Base-by-base conservation (phyloP, 106 monocot genomes). In the Allium fistulosum region DNA sequence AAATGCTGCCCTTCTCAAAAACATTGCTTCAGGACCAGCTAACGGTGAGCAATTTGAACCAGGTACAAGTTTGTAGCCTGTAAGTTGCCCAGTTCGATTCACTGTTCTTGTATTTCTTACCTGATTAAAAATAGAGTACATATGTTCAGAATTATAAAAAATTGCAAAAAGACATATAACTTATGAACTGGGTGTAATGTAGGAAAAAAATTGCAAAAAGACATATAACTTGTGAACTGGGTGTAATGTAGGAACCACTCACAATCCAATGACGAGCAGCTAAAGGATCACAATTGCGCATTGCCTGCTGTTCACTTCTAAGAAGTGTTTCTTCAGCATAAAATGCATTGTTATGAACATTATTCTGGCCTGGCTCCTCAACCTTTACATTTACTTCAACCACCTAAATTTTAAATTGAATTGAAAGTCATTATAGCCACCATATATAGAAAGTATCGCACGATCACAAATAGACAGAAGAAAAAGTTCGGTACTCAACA, bases 251-350 rank as follows among this genome's bases (percentile, higher is more conserved):
- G 70, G 49, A 28, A 69, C 14, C 11, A 51, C 84, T 85, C 81
- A 99, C 97, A 78, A 99, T 92, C 97, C 97, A 99, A 61, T 99
- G 92, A 48, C 97, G 88, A 65, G 89, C 92, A 77, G 81, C 69
- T 15, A 70, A 80, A 70, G 87, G 92, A 71, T 92, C 80, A 68
- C 97, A 99, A 77, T 99, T 92, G 67, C 97, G 92, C 89, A 89
- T 89, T 49, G 92, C 92, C 68, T 99, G 83, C 66, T 84, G 69
- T 69, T 99, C 97, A 56, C 89, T 84, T 37, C 75, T 87, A 9
- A 99, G 84, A 57, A 90, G 61, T 71, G 87, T 80, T 78, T 99
- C 97, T 79, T 99, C 89, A 65, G 92, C 89, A 83, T 87, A 92
- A 72, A 92, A 97, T 72, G 97, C 92, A 81, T 99, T 99, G 28